Conservation (phyloP, 2,329 filamentous ascomycete species). For the Venturia nashicola region DNA sequence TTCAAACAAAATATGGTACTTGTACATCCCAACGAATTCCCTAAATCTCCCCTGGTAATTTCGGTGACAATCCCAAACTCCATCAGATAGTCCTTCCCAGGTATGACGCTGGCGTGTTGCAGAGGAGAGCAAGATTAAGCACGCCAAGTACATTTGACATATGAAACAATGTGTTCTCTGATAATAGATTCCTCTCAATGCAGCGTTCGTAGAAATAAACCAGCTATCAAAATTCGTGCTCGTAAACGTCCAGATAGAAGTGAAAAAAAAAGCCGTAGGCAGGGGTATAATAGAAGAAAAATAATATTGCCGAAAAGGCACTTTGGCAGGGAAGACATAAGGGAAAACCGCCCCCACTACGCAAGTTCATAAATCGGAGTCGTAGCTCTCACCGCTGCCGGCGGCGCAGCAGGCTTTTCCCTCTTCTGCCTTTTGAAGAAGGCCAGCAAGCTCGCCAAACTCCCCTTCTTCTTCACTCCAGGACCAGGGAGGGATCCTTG, state of each 20-base stretch:
- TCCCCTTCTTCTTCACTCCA: slow-evolving; percentile 2
- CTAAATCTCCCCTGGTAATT: not conserved
- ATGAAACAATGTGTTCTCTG: not conserved
- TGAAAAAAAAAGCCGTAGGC: not conserved
- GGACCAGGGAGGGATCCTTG: not conserved
- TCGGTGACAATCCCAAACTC: not conserved
- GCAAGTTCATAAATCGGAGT: not conserved
- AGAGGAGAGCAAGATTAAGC: not conserved
- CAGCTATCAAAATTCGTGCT: not conserved
- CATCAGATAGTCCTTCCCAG: not conserved
- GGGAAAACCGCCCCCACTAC: not conserved
- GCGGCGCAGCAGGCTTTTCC: not conserved
- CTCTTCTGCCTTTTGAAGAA: slow-evolving; percentile 3
- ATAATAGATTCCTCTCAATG: not conserved
- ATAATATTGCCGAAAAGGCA: not conserved
- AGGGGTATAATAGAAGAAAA: not conserved
- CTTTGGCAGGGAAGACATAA: too few relatives aligned
- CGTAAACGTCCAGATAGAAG: not conserved
- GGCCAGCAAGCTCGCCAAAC: not conserved
- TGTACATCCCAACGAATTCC: not conserved
- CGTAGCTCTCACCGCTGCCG: not conserved
- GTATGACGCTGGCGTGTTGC: not conserved
- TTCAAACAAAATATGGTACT: not conserved
- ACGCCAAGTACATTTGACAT: not conserved
- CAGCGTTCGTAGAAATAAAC: not conserved